Evolutionary conservation across 257 asterid genomes (phyloP), one percentile per base, ranked within the genome.

Genomic region (Euphrasia confusa): DNA sequence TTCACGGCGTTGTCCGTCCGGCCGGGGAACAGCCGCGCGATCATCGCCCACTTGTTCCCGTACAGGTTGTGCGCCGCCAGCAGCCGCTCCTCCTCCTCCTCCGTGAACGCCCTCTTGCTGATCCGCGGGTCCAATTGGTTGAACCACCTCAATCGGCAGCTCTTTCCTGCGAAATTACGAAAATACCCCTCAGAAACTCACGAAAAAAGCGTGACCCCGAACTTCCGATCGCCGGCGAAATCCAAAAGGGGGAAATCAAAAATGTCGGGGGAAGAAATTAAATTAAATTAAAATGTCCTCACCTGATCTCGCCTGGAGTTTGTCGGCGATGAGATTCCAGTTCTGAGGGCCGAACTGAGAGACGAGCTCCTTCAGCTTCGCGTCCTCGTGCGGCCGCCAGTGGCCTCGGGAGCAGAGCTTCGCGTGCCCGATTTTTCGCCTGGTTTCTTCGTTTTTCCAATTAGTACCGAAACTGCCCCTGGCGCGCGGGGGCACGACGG

Each of bases 261-360:
- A 21, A 21, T 21, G 24, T 21, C 24, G 24, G 24, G 24, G 1
- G 24, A 21, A 21, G 24, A 21, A 21, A 21, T 21, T 21, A 21
- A 21, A 21, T 21, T 21, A 21, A 47, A 13, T 47, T 10, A 47
- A 5, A 49, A 21, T 21, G 24, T 21, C 1, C 60, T 57, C 18
- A 80, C 86, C 86, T 71, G 86, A 81, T 81, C 86, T 68, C 45
- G 83, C 86, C 14, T 65, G 60, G 14, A 81, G 86, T 55, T 81
- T 78, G 0, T 81, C 81, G 39, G 83, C 81, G 32, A 81, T 81
- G 66, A 78, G 78, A 60, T 81, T 81, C 86, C 86, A 81, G 55
- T 81, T 81, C 45, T 78, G 83, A n/a, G 86, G 83, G 54, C 86
- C 86, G 48, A 70, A 66, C 15, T 81, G 81, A 11, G 78, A 17